Evolutionary conservation across 2,329 filamentous ascomycete genomes (phyloP), one percentile per base, ranked within the genome.

Genomic region (Neopestalotiopsis rosae): DNA sequence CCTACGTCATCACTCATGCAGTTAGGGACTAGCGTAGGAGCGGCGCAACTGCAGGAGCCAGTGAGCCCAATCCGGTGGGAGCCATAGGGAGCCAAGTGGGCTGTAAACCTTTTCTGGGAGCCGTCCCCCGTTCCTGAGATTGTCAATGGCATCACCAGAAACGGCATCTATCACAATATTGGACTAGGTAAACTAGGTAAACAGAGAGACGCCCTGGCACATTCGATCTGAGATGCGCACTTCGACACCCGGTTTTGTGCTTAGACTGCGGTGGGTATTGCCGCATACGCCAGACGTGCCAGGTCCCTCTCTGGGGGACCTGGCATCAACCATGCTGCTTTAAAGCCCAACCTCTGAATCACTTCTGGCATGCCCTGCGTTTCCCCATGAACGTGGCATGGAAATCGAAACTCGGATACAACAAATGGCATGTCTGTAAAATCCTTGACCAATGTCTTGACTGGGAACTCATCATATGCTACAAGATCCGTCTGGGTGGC

Each of bases 1-100:
- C 38, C 40, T 67, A 67, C 66, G 66, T 67, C 66, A 67, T 67
- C 59, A 63, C 42, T 42, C 42, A 45, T 62, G 42, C 58, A 14
- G n/a, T 62, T 59, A 30, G n/a, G 28, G 24, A 63, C 45, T 67
- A 63, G 66, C 58, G 66, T 57, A 63, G 57, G 42, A 45, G 58
- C 59, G 57, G 59, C 52, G 66, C 59, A 38, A 30, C 14, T n/a
- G 14, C 7, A 40, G 59, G 30, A 52, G 42, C 42, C 42, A 49
- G 42, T 14, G n/a, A 58, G 32, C 32, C 66, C 34, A 67, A 67
- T 56, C 34, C 59, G 58, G 58, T 30, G 20, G 24, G 17, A n/a
- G 24, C 58, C 42, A 67, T 45, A 58, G 20, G 14, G 17, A n/a
- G 24, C 66, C 42, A 67, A 61, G 66, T 67, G 66, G 66, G 66